phyloP scores from a whole-genome alignment of 176 grass and related monocot genomes.

The Cenchrus americanus region DNA sequence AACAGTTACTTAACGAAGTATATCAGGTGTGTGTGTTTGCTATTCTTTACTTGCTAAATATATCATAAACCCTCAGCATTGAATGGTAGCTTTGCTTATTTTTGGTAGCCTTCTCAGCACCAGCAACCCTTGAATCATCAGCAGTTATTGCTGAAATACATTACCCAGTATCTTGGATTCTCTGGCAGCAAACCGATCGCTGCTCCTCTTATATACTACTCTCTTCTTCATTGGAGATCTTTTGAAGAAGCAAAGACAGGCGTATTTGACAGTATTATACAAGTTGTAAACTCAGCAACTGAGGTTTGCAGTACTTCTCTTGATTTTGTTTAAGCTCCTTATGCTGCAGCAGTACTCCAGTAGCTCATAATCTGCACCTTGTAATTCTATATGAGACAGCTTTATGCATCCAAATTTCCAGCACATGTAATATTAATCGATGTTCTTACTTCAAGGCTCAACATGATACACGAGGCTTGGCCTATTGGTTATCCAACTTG shows the following conservation, averaged over 20 bases:
- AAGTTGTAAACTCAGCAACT: conserved; percentile 60
- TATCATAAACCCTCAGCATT: conserved; percentile 11
- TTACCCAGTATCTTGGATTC: conserved; percentile 71
- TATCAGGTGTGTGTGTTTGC: conserved; percentile 63
- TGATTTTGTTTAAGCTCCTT: conserved; percentile 32
- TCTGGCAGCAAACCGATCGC: conserved; percentile 49
- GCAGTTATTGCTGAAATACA: conserved; percentile 64
- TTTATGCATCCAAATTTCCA: conserved; percentile 45
- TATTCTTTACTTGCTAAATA: conserved; percentile 27
- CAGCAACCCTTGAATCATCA: conserved; percentile 57
- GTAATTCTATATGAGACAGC: conserved; percentile 33
- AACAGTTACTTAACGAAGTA: conserved; percentile 61
- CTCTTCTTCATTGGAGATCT: conserved; percentile 68
- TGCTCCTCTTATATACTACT: conserved; percentile 70
- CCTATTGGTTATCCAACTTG: conserved; percentile 80
- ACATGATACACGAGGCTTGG: conserved; percentile 58
- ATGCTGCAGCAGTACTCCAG: conserved; percentile 4
- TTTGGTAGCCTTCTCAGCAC: conserved; percentile 36
- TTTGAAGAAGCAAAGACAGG: conserved; percentile 72
- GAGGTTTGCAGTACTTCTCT: conserved; percentile 51
- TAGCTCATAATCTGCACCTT: conserved; percentile 25
- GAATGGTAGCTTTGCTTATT: conserved; percentile 19
- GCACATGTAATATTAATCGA: conserved; percentile 47
- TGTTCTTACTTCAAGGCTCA: conserved; percentile 70
- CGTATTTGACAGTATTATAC: conserved; percentile 71